These are phyloP conservation scores for Neonectria punicea DNA, from an alignment of 2,329 filamentous ascomycete genomes.

Conservation along the genomic window DNA sequence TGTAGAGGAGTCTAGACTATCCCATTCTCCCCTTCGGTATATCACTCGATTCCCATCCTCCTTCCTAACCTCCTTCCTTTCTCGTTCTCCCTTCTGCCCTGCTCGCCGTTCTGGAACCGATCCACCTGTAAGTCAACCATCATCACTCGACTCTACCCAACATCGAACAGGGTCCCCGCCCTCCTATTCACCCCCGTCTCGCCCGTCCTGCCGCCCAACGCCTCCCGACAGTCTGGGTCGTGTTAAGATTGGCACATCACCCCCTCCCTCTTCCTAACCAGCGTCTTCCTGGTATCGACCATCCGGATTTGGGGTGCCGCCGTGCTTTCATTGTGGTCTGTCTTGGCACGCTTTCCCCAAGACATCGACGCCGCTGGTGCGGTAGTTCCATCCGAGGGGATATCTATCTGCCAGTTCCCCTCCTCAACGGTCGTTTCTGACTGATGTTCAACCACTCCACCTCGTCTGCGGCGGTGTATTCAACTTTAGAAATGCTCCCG, in stretches of 20 bases:
- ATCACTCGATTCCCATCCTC: slow-evolving; percentile 28
- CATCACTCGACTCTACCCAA: slow-evolving; percentile 30
- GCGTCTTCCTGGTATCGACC: slow-evolving; percentile 42
- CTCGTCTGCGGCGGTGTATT: slow-evolving; percentile 29
- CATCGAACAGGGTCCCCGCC: slow-evolving; percentile 21
- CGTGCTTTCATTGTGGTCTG: slow-evolving; percentile 42
- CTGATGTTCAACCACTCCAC: slow-evolving; percentile 32
- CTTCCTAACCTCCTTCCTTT: slow-evolving; percentile 21
- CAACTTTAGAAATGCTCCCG: slow-evolving; percentile 38
- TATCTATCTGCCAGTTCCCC: slow-evolving; percentile 40
- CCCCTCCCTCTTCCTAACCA: slow-evolving; percentile 37
- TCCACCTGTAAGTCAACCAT: slow-evolving; percentile 24
- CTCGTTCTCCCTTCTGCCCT: slow-evolving; percentile 26
- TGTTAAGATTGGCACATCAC: slow-evolving; percentile 45
- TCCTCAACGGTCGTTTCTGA: slow-evolving; percentile 32
- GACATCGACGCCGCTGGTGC: slow-evolving; percentile 42
- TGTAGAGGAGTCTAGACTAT: slow-evolving; percentile 1
- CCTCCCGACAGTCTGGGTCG: slow-evolving; percentile 45
- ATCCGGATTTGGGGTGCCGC: slow-evolving; percentile 42
- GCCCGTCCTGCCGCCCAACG: slow-evolving; percentile 30
- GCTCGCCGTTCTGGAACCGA: slow-evolving; percentile 22
- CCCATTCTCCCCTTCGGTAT: slow-evolving; percentile 23
- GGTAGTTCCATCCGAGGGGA: slow-evolving; percentile 42
- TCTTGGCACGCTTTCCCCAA: slow-evolving; percentile 38
- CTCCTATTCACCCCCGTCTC: slow-evolving; percentile 30